These are phyloP conservation scores for Lentinus polychrous DNA, from an alignment of 1,284 basidiomycete genomes.

Conservation along the genomic window DNA sequence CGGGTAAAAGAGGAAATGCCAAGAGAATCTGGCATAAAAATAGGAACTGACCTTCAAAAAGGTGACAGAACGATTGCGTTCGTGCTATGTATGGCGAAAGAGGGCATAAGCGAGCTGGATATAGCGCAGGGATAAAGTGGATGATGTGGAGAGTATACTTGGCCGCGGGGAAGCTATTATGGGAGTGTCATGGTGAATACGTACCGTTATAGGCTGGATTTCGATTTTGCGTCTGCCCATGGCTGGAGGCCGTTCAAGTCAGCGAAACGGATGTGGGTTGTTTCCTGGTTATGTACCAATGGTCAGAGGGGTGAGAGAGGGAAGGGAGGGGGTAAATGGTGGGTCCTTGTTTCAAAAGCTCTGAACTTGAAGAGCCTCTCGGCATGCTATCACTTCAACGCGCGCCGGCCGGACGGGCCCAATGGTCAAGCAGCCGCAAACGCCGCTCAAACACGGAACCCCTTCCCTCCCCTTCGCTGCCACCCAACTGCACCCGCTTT, in stretches of 20 bases:
- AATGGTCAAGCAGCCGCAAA: conserved; percentile 25
- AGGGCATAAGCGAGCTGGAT: conserved; percentile 20
- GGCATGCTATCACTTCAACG: conserved; percentile 10
- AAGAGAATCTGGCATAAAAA: conserved; percentile 25
- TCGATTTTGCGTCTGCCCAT: conserved; percentile 90
- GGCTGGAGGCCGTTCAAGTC: conserved; percentile 3
- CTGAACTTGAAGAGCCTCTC: conserved; percentile 13
- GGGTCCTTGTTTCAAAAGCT: conserved; percentile 1
- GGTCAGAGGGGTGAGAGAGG: not conserved
- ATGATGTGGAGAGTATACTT: conserved; percentile 17
- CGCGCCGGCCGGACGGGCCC: conserved; percentile 16
- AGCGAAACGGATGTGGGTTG: not conserved
- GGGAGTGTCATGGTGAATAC: conserved; percentile 24
- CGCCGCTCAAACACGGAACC: conserved; percentile 22
- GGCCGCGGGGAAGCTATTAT: conserved; percentile 17
- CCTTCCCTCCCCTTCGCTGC: conserved; percentile 18
- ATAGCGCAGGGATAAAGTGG: conserved; percentile 11
- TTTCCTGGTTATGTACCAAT: conserved; percentile 1
- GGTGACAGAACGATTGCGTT: conserved; percentile 86
- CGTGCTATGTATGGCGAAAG: conserved; percentile 54
- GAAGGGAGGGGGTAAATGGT: not conserved
- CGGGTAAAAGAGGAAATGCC: conserved; percentile 29
- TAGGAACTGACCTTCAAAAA: conserved; percentile 72
- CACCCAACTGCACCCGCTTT: conserved; percentile 19
- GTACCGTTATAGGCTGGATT: conserved; percentile 78